Percentiles rank a stretch among this genome's conserved stretches.
phyloP scores from a whole-genome alignment of 2,329 filamentous ascomycete genomes.

The Elsinoe fawcettii region DNA sequence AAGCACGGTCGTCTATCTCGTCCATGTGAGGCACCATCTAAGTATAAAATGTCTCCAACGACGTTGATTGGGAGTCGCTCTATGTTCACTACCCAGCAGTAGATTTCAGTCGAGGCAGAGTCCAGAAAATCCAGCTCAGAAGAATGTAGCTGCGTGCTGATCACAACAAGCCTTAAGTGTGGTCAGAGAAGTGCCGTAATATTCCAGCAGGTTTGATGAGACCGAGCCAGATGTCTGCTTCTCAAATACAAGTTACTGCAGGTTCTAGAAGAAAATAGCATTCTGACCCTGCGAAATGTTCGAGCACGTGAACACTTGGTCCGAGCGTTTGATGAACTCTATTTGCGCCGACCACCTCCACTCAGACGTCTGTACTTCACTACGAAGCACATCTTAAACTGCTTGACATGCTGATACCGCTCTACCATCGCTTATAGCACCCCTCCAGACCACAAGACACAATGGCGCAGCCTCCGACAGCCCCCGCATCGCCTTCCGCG shows the following conservation, averaged over 20 bases:
- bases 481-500: not conserved
- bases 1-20: not conserved
- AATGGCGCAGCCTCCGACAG: slow-evolving; percentile 1
- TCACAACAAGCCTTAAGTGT: no score
- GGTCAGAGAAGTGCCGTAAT: no score
- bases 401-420: not conserved
- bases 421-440: not conserved
- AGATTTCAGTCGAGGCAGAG: no score
- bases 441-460: not conserved
- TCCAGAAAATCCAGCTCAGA: no score
- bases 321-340: slow-evolving; percentile 4
- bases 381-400: not conserved
- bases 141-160: no score
- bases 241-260: not conserved
- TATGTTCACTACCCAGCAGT: no score
- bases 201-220: no score
- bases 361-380: not conserved
- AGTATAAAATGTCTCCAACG: no score
- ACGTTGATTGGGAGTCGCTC: no score
- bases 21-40: not conserved
- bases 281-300: not conserved
- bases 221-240: no score
- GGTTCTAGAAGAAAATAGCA: not conserved
- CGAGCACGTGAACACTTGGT: not conserved
- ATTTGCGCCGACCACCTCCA: not conserved